phyloP scores from a whole-genome alignment of 1,284 basidiomycete species.

The Ustilago vetiveriae region DNA sequence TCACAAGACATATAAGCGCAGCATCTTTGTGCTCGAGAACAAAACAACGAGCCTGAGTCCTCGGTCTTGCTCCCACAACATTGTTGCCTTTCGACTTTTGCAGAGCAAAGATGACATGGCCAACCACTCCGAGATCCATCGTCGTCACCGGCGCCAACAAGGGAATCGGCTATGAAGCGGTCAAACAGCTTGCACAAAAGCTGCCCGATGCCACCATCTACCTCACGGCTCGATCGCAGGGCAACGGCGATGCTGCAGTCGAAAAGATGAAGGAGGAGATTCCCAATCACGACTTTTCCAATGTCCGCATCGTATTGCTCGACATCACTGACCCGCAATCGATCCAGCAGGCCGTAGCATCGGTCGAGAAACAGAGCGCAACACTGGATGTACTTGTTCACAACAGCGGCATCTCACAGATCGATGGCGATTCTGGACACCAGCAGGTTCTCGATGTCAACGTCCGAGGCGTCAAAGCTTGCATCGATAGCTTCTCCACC shows the following conservation, averaged over 20 bases:
- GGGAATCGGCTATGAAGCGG: conserved; percentile 20
- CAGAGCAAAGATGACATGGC: neutral
- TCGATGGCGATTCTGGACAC: neutral
- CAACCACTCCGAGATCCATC: conserved; percentile 5
- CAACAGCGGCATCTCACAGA: conserved; percentile 11
- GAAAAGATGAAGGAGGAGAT: conserved; percentile 14
- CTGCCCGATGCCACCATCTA: conserved; percentile 6
- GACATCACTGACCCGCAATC: conserved; percentile 9
- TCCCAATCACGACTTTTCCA: conserved; percentile 1
- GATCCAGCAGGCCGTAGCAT: conserved; percentile 5
- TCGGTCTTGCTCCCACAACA: too few species aligned
- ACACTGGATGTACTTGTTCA: conserved; percentile 17
- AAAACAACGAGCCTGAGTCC: too few species aligned
- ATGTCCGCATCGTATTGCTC: conserved; percentile 6
- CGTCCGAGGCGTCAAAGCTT: conserved; percentile 4
- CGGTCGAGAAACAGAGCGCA: conserved; percentile 5
- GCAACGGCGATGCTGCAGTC: conserved; percentile 14
- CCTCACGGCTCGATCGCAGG: conserved; percentile 15
- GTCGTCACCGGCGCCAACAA: conserved; percentile 23
- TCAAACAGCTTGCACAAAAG: conserved; percentile 11
- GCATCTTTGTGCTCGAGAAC: too few species aligned
- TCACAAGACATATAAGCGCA: too few species aligned
- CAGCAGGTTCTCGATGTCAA: conserved; percentile 9
- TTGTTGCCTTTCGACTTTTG: too few species aligned
- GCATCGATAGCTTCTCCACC: conserved; percentile 3